phyloP scores from a whole-genome alignment of 805 yeast species.

The Myxozyma udenii region DNA sequence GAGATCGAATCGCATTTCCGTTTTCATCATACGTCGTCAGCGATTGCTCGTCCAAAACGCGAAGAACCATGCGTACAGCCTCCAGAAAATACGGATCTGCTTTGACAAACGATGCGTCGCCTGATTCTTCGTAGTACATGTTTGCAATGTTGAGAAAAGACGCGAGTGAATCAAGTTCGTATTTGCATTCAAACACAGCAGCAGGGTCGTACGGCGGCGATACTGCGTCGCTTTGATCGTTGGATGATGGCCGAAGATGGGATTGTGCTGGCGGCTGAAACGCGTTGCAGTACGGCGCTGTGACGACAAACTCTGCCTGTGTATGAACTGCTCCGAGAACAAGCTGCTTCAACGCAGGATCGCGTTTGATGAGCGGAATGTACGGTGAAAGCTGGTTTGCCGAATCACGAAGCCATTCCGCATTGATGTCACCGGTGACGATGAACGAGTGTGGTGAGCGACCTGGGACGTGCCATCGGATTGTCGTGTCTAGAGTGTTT shows the following conservation, averaged over 20 bases:
- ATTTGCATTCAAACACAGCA: slow-evolving; percentile 81
- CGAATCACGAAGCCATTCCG: slow-evolving; percentile 89
- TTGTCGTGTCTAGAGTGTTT: slow-evolving; percentile 83
- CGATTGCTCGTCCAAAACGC: slow-evolving; percentile 58
- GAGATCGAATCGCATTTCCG: slow-evolving; percentile 40
- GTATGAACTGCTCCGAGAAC: slow-evolving; percentile 77
- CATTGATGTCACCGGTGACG: slow-evolving; percentile 90
- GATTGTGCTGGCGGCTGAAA: slow-evolving; percentile 69
- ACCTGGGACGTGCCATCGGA: slow-evolving; percentile 59
- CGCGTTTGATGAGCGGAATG: slow-evolving; percentile 56
- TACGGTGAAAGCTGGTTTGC: slow-evolving; percentile 79
- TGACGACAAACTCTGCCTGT: slow-evolving; percentile 61
- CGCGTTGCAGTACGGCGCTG: slow-evolving; percentile 83
- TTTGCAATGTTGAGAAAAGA: slow-evolving; percentile 72
- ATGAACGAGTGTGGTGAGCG: slow-evolving; percentile 61
- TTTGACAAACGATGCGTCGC: slow-evolving; percentile 47
- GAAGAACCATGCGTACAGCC: slow-evolving; percentile 41
- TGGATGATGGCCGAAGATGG: slow-evolving; percentile 41
- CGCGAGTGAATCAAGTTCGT: slow-evolving; percentile 82
- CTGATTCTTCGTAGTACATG: slow-evolving; percentile 62
- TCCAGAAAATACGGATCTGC: slow-evolving; percentile 26
- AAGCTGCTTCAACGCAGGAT: slow-evolving; percentile 49
- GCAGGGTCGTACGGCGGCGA: slow-evolving; percentile 67
- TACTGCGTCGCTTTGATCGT: slow-evolving; percentile 53
- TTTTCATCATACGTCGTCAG: slow-evolving; percentile 47